phyloP scores from a whole-genome alignment of 163 green algal species.

The Chlamydomonas reinhardtii region DNA sequence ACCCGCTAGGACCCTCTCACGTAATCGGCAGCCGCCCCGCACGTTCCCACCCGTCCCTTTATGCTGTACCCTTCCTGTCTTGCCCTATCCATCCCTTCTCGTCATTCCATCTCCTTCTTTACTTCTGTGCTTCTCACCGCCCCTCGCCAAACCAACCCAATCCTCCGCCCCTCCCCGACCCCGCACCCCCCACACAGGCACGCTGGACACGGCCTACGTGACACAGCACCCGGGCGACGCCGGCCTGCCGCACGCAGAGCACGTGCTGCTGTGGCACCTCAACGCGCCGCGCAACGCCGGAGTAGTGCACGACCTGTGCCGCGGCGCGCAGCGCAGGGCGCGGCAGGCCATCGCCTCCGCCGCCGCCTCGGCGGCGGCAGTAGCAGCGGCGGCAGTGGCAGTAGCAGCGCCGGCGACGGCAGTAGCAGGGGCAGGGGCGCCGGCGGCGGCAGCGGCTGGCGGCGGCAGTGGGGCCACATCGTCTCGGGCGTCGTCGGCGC shows the following conservation, averaged over 20 bases:
- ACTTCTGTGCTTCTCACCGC: no score
- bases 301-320: constrained; percentile 41
- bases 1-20: no score
- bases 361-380: background rate
- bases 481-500: background rate
- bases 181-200: background rate
- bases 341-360: background rate
- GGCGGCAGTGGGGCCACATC: no score
- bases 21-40: no score
- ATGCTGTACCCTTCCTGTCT: no score
- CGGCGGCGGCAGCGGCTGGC: background rate
- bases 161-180: no score
- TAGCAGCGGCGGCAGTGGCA: background rate
- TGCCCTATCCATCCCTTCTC: no score
- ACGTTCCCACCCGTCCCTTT: no score
- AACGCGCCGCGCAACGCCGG: constrained; percentile 35
- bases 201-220: constrained; percentile 52
- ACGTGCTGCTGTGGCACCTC: constrained; percentile 57
- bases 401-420: no score
- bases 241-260: constrained; percentile 37
- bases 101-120: no score
- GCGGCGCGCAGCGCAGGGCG: constrained; percentile 24
- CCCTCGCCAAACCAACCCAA: no score
- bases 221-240: constrained; percentile 2
- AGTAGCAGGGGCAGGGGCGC: background rate